Evolutionary conservation across 2,329 filamentous ascomycete genomes (phyloP).

Genomic region (Sporothrix brunneoviolacea): DNA sequence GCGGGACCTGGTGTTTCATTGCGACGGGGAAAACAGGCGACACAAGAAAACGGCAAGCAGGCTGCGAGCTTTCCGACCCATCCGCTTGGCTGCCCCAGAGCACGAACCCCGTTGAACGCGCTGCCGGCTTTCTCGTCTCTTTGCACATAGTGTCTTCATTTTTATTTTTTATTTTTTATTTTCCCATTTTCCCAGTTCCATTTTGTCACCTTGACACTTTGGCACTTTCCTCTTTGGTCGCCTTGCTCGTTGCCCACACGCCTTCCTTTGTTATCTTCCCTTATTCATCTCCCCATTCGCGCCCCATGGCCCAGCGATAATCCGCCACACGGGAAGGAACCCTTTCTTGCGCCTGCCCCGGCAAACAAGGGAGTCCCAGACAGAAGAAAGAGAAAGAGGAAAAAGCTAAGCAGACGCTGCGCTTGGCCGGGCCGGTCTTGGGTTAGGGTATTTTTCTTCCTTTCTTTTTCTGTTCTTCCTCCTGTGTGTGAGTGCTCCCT

Average conservation of each 20-base stretch:
- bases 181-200: not conserved
- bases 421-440: not conserved
- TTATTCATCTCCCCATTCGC: no score
- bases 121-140: not conserved
- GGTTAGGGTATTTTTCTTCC: not conserved
- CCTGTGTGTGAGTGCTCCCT: not conserved
- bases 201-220: no score
- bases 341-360: no score
- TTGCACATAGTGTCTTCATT: not conserved
- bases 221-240: no score
- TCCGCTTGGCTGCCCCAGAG: slow-evolving; percentile 6
- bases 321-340: no score
- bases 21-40: not conserved
- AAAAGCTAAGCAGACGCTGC: no score
- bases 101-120: not conserved
- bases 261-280: no score
- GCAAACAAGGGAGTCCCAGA: no score
- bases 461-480: not conserved
- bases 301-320: no score
- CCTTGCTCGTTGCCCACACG: no score
- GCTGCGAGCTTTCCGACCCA: slow-evolving; percentile 5
- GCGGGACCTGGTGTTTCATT: slow-evolving; percentile 1
- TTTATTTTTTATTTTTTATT: not conserved
- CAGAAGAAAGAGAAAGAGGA: no score
- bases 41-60: not conserved